Conservation (phyloP, 495 filamentous ascomycete genomes). For the Acidomyces sp. region DNA sequence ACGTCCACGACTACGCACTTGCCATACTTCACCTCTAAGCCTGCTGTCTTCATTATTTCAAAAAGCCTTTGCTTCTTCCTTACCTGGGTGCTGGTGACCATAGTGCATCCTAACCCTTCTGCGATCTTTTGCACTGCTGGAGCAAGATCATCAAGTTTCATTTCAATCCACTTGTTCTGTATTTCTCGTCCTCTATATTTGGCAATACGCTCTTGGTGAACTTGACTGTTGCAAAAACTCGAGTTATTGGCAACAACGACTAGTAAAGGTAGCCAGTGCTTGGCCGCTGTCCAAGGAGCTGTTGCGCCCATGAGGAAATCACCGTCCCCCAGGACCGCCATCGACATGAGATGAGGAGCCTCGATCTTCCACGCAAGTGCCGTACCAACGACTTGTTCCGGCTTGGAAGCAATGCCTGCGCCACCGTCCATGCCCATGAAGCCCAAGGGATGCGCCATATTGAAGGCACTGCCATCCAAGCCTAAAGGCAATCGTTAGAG, state of each 20-base stretch:
- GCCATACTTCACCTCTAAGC: too few relatives aligned
- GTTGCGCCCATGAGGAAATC: constrained; percentile 20
- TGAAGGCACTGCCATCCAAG: constrained; percentile 15
- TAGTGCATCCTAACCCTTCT: constrained; percentile 1
- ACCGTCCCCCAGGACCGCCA: constrained; percentile 20
- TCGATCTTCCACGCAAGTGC: constrained; percentile 17
- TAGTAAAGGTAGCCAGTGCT: constrained; percentile 15
- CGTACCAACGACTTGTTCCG: constrained; percentile 19
- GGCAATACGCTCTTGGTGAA: constrained; percentile 21
- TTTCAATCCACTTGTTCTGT: constrained; percentile 21
- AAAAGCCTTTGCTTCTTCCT: constrained; percentile 1
- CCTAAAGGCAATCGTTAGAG: constrained; percentile 18
- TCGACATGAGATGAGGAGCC: constrained; percentile 3
- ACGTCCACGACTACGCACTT: too few relatives aligned
- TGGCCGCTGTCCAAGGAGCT: constrained; percentile 18
- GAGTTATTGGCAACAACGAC: constrained; percentile 21
- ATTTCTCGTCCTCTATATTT: constrained; percentile 10
- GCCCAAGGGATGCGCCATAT: constrained; percentile 12
- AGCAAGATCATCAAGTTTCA: constrained; percentile 19
- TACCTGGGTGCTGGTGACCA: constrained; percentile 1
- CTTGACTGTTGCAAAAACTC: constrained; percentile 20
- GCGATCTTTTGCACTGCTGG: constrained; percentile 14
- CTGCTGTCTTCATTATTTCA: background rate
- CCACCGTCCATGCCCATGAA: constrained; percentile 21
- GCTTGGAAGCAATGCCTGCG: constrained; percentile 17